Evolutionary conservation across 306 rosid species (phyloP), one percentile per base, ranked within the genome.

Genomic region (Dalbergia cochinchinensis): DNA sequence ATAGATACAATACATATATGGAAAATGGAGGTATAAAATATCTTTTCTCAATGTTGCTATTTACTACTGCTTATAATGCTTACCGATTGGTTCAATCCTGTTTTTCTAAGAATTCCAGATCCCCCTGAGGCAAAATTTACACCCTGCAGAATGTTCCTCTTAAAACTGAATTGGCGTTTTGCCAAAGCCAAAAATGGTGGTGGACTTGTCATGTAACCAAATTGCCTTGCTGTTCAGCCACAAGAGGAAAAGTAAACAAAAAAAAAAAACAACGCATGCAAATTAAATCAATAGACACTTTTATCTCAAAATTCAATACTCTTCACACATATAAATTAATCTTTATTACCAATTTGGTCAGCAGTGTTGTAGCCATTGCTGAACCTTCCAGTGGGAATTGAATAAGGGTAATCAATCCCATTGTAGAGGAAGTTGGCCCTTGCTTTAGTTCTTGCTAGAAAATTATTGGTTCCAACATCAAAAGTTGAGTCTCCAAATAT

Each of bases 391-490:
- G 92, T 86, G 35, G 94, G 87, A 58, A 11, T 0, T 12, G 87
- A 78, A 16, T 45, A 4, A 20, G 77, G 66, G 54, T 66, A 86
- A 86, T 90, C 94, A 74, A 90, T 59, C 14, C 92, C 94, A 67
- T 86, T 53, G 48, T 69, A 86, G 31, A 76, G 73, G 3, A 77
- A 70, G 37, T 90, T 70, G 11, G 92, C 92, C 79, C 35, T 59
- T 8, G 90, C 89, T 61, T 0, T 8, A 22, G 83, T 37, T 0
- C 0, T 53, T 12, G 12, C 11, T 0, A 88, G 44, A 61, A 76
- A 78, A 74, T 78, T 86, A 68, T 90, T 90, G 14, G 91, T 86
- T 39, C 94, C 94, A 69, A 90, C 90, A 59, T 90, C 92, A 13
- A 48, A 74, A 15, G 84, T 85, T 8, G 92, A 88, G 72, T 90